Base-by-base conservation (phyloP, 306 rosid genomes). In the Neltuma alba region DNA sequence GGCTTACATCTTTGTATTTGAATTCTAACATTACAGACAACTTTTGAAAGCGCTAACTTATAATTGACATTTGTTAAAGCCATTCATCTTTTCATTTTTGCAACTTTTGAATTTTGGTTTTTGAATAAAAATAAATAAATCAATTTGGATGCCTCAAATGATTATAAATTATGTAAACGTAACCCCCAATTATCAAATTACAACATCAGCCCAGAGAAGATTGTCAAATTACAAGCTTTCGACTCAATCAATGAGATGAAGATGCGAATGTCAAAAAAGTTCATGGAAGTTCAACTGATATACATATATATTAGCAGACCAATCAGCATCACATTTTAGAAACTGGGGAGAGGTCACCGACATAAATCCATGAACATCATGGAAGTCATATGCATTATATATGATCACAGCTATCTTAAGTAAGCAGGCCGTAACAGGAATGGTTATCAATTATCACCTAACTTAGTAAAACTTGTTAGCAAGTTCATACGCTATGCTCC, bases 381-480 rank as follows among this genome's bases (percentile, higher is more conserved):
- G 5, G 9, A 40, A 41, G 73, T 13, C 54, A 40, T 11, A 13
- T 21, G 48, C 72, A 37, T 21, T 66, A 11, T 5, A 66, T n/a
- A 37, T 38, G 48, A 21, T 10, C 31, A n/a, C 31, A 38, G 2
- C 31, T 38, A 66, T 64, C 44, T 15, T 0, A 66, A 57, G 71
- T 4, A 37, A 76, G 41, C 61, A 36, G 25, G 20, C 54, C 30
- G 8, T 12, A 30, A 69, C 27, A 16, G 30, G 16, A 15, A 76
- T 34, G 82, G 71, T 28, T 77, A 11, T 9, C 61, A 25, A 65
- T 28, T 77, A 11, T 9, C 61, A 25, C 63, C 33, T 57, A 25
- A 23, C 31, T 25, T 20, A 9, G 38, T 41, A 55, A 60, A 68
- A 25, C 44, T 68, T 33, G 87, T 87, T 81, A 87, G 86, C 83